Evolutionary conservation across 768 basidiomycete genomes (phyloP), one percentile per base, ranked within the genome.

Genomic region (Tricholoma terreum): DNA sequence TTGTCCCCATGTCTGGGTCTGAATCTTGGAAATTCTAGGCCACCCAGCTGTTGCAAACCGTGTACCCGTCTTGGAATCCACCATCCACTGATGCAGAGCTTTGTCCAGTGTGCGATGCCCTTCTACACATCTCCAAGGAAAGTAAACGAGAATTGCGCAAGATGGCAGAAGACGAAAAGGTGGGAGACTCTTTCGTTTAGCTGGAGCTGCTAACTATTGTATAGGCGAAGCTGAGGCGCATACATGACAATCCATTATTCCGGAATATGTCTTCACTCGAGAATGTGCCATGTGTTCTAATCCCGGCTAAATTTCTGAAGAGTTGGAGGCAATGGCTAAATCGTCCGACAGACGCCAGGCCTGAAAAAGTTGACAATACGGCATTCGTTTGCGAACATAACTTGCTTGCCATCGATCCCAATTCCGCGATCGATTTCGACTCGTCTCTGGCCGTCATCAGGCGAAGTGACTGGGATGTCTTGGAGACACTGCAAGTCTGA

Each of bases 81-180:
- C 63, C 83, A 35, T 68, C 80, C 3, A 78, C 76, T 6, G 71
- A 80, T 43, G 65, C 72, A 27, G 83, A 85, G 54, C 67, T 73
- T 14, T 94, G 92, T 62, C 65, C 79, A 2, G 63, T 85, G n/a
- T 94, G 92, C 63, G 81, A 84, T 56, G 77, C 78, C 1, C 68
- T 76, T 10, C 72, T 81, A 17, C 78, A 83, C 50, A 77, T 74
- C 33, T 84, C 81, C 6, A 82, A 79, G 64, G 84, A 84, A 64
- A 85, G 84, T 58, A 87, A 81, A 63, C 80, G 78, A 38, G 85
- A 83, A 60, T 60, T 79, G 40, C 84, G 87, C 38, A 85, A 78
- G 67, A 80, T 77, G 55, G 87, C 87, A 22, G 91, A 91, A 66
- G 84, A 87, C 17, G 91, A 92, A 72, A 92, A 90, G 84, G 91